phyloP scores from a whole-genome alignment of 1,284 basidiomycete species.

The Apiotrichum siamense region DNA sequence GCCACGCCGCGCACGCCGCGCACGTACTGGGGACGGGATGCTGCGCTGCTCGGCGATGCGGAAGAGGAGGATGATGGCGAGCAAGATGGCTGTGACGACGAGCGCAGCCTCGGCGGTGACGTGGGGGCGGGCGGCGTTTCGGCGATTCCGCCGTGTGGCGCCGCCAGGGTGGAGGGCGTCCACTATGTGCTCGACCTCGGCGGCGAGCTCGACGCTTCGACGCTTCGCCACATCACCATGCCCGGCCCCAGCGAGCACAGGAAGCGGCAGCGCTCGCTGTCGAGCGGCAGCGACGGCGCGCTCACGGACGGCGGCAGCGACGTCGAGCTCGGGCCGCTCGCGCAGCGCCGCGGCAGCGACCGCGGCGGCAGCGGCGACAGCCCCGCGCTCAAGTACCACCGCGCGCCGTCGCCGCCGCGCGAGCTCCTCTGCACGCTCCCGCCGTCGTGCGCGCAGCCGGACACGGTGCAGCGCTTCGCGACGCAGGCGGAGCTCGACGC shows the following conservation, averaged over 20 bases:
- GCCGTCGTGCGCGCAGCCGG: slow-evolving; percentile 67
- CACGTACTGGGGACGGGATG: no score
- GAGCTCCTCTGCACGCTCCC: slow-evolving; percentile 64
- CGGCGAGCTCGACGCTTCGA: no score
- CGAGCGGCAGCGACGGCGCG: neutral
- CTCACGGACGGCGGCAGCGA: neutral
- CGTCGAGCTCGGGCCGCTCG: neutral
- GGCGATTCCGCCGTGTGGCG: no score
- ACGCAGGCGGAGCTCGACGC: slow-evolving; percentile 63
- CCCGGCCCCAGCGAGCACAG: no score
- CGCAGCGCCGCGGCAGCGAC: neutral
- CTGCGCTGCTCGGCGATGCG: no score
- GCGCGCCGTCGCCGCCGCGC: slow-evolving; percentile 10
- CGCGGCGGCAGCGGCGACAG: neutral
- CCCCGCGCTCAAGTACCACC: slow-evolving; percentile 20
- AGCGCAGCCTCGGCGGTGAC: no score
- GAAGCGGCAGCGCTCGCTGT: slow-evolving; percentile 4
- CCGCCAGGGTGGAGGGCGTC: no score
- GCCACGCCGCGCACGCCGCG: neutral
- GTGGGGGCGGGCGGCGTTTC: no score
- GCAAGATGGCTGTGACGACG: no score
- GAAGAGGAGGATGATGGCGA: no score
- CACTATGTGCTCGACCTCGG: no score
- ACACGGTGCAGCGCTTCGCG: slow-evolving; percentile 56
- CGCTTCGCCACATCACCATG: no score